Base-by-base conservation (phyloP, 2,329 filamentous ascomycete species). In the Diaporthe caulivora region DNA sequence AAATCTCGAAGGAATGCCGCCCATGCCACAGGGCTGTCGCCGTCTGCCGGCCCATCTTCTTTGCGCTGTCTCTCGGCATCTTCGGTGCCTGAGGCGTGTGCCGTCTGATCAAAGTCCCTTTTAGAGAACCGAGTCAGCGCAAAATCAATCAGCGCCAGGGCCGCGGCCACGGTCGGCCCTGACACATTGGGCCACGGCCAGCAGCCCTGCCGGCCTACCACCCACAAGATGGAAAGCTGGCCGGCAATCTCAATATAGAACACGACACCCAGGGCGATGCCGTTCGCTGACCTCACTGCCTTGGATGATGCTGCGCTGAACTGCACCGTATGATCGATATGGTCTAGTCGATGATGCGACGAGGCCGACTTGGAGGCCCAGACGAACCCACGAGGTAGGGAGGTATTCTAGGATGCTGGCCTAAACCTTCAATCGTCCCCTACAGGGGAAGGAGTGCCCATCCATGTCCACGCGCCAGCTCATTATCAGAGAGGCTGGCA, bases 221-320 rank as follows among this genome's bases (percentile, higher is more conserved):
- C 13, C 51, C 18, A 57, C 31, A 17, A 37, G 21, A 34, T 26
- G 21, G 18, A n/a, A 24, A 40, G 40, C 68, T 47, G 31, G 68
- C 54, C 29, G 40, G 1, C 17, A 42, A n/a, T 71, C 69, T 71
- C 55, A 21, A 71, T 54, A 54, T 71, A 71, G 69, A 71, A 42
- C 54, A 65, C 60, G 44, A 51, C 21, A 51, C 31, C 54, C 4
- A 57, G 67, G 53, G 67, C 24, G 24, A 70, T 37, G 68, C 42
- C 37, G 60, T 24, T 18, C 4, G 62, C 62, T 51, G 55, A 71
- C 17, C 21, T 60, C 24, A 37, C 58, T 47, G 18, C 37, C 17
- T 18, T 44, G 18, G 37, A 40, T 40, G 37, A 40, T 40, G 10
- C 21, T 47, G 15, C 24, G 10, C 26, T 60, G 34, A 34, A 40